phyloP scores from a whole-genome alignment of 2,329 filamentous ascomycete species.

The Monilinia fructicola region DNA sequence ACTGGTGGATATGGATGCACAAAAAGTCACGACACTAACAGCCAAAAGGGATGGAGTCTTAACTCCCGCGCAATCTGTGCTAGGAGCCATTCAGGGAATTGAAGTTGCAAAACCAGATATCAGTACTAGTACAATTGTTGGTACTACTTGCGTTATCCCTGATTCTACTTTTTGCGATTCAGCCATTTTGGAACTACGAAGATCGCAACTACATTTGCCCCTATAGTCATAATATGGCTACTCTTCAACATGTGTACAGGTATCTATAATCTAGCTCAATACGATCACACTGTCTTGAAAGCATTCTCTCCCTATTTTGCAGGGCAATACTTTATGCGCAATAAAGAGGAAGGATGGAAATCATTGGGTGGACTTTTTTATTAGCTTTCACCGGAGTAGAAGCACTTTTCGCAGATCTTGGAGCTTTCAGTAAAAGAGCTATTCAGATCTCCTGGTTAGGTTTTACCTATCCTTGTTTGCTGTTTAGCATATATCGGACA shows the following conservation, averaged over 20 bases:
- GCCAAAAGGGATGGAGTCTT: conserved; percentile 56
- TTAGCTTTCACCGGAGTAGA: conserved; percentile 78
- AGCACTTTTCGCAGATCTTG: conserved; percentile 74
- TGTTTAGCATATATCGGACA: conserved; percentile 55
- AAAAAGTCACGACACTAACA: conserved; percentile 20
- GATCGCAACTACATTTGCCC: conserved; percentile 61
- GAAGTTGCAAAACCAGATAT: conserved; percentile 59
- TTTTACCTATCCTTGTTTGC: conserved; percentile 65
- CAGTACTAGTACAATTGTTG: conserved; percentile 57
- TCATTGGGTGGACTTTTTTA: conserved; percentile 69
- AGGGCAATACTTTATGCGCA: conserved; percentile 59
- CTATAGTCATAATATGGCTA: conserved; percentile 67
- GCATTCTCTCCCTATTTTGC: conserved; percentile 61
- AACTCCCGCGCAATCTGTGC: conserved; percentile 68
- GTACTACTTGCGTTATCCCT: conserved; percentile 63
- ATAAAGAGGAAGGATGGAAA: conserved; percentile 60
- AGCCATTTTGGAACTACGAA: conserved; percentile 63
- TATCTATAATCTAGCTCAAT: conserved; percentile 58
- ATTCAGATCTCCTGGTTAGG: conserved; percentile 73
- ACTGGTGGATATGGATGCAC: conserved; percentile 24
- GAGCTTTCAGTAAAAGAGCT: conserved; percentile 68
- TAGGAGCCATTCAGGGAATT: conserved; percentile 66
- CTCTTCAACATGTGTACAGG: conserved; percentile 62
- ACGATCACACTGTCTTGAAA: conserved; percentile 54
- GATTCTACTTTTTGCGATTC: conserved; percentile 61